phyloP scores from a whole-genome alignment of 2,329 filamentous ascomycete genomes.

The Aspergillus sp. region DNA sequence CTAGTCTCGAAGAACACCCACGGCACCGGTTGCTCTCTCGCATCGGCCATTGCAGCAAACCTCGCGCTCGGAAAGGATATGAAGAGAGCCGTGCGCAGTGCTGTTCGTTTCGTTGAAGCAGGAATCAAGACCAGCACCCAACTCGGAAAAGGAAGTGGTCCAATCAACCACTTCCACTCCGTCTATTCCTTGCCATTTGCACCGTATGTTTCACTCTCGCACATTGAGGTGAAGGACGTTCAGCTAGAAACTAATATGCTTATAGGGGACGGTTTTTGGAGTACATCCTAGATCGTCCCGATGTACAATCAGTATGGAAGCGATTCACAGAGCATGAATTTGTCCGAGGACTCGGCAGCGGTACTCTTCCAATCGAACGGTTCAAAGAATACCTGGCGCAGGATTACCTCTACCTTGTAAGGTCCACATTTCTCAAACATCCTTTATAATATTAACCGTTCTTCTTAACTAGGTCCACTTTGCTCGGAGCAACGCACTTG shows the following conservation, averaged over 20 bases:
- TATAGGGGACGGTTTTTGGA: conserved; percentile 72
- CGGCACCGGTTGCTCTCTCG: conserved; percentile 90
- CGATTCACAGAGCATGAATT: conserved; percentile 80
- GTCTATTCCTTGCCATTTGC: conserved; percentile 60
- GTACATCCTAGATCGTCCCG: conserved; percentile 72
- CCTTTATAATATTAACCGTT: conserved; percentile 2
- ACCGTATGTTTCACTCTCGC: conserved; percentile 42
- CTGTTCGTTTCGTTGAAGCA: conserved; percentile 60
- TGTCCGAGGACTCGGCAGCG: conserved; percentile 72
- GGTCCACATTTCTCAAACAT: conserved; percentile 19
- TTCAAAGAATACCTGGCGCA: conserved; percentile 91
- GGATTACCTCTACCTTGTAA: conserved; percentile 84
- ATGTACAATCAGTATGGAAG: conserved; percentile 74
- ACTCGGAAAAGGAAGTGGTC: conserved; percentile 60
- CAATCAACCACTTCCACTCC: conserved; percentile 68
- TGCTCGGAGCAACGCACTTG: conserved; percentile 79
- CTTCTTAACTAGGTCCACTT: conserved; percentile 67
- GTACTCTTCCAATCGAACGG: conserved; percentile 68
- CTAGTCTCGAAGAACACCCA: conserved; percentile 79
- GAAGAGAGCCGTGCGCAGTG: conserved; percentile 52
- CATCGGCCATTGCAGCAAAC: conserved; percentile 69
- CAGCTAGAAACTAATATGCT: neutral
- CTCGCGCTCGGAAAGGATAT: conserved; percentile 53
- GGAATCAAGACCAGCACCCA: conserved; percentile 59
- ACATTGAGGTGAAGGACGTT: neutral